Base-by-base conservation (phyloP, 371 early-diverging fungal genomes). In the Umbelopsis sp. region DNA sequence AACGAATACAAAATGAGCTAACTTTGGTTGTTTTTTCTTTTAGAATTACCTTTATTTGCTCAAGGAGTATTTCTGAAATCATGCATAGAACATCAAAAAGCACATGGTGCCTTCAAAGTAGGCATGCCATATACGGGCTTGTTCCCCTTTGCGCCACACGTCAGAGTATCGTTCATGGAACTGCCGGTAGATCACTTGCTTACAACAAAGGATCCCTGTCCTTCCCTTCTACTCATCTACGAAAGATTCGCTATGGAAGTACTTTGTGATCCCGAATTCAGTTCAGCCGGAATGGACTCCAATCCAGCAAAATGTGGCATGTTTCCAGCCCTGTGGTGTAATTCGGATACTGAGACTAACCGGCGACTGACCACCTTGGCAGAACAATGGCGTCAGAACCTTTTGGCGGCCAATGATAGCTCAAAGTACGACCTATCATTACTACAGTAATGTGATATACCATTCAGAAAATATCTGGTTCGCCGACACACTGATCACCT, bases 81-180 rank as follows among this genome's bases (percentile, higher is more conserved):
- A 10, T 65, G 66, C 18, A 48, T 65, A 18, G 48, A 48, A 25
- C 38, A 65, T 38, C 66, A 50, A 50, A n/a, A 65, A 9, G 38
- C 48, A 20, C 29, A 20, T 38, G 66, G 66, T 25, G 37, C 66
- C 25, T 48, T 65, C 14, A 18, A 65, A 32, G 50, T 51, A 12
- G 51, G 51, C 7, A 48, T 24, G 29, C 37, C 37, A 32, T 65
- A 65, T 18, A 51, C 51, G 10, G 51, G 51, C 0, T 52, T 81
- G 0, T 80, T 83, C 25, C 76, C 77, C 1, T 83, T 81, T 72
- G 81, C 81, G 11, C 84, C 81, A 11, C 71, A 76, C n/a, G 63
- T 83, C 0, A 38, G 74, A 2, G 80, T 81, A 10, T 71, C 74
- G 4, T 81, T 83, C 44, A 66, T 64, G 44, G 12, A 65, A 70